These are phyloP conservation scores for Ceratocystiopsis minuta DNA, from an alignment of 2,329 filamentous ascomycete genomes.

Conservation along the genomic window DNA sequence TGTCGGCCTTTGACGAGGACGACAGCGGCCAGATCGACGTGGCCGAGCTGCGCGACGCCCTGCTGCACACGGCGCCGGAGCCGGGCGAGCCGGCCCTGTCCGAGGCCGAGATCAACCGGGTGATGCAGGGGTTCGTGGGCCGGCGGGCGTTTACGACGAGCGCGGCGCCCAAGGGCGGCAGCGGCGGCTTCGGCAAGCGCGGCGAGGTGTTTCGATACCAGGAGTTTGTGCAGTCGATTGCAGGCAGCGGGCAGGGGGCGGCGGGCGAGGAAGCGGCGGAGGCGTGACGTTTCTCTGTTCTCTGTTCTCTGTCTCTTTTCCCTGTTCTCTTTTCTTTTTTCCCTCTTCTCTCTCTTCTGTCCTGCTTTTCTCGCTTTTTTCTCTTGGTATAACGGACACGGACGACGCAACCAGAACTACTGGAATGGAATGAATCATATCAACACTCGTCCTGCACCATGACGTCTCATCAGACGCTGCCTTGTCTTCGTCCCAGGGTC, in stretches of 20 bases:
- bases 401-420: too few species aligned
- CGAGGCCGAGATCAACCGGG: conserved; percentile 62
- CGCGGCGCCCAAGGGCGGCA: conserved; percentile 18
- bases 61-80: conserved; percentile 68
- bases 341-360: neutral
- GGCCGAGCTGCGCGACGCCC: conserved; percentile 60
- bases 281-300: conserved; percentile 15
- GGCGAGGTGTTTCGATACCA: conserved; percentile 88
- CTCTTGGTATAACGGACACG: too few species aligned
- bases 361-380: too few species aligned
- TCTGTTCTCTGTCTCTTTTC: too few species aligned
- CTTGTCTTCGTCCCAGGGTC: too few species aligned
- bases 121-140: conserved; percentile 74
- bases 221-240: conserved; percentile 67
- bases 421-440: too few species aligned
- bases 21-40: conserved; percentile 88
- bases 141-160: conserved; percentile 63
- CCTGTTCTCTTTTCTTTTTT: neutral
- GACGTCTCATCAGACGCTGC: too few species aligned
- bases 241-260: conserved; percentile 22
- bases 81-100: conserved; percentile 46
- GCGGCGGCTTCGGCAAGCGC: conserved; percentile 37
- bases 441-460: too few species aligned
- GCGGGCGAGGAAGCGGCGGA: conserved; percentile 2
- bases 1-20: conserved; percentile 89